Evolutionary conservation across 2,329 filamentous ascomycete genomes (phyloP).

Genomic region (Xylaria sp.): DNA sequence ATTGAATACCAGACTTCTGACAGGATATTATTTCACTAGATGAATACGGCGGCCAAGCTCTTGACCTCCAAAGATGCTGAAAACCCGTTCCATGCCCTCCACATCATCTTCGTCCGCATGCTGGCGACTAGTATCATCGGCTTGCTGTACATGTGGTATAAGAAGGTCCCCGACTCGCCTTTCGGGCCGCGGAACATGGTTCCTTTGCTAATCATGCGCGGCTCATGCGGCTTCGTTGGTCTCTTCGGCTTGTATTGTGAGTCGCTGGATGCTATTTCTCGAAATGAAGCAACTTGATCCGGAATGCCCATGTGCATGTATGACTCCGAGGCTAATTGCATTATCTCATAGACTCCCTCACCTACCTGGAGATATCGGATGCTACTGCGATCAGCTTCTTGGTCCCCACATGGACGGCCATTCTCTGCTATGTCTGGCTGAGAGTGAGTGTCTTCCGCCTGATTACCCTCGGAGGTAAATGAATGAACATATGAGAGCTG

Average conservation of each 20-base stretch:
- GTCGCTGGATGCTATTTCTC: not conserved
- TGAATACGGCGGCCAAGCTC: slow-evolving; percentile 38
- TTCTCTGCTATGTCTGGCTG: slow-evolving; percentile 57
- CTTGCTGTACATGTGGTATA: slow-evolving; percentile 38
- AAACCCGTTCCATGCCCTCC: slow-evolving; percentile 37
- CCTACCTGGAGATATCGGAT: slow-evolving; percentile 71
- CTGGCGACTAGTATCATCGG: slow-evolving; percentile 35
- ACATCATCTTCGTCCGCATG: slow-evolving; percentile 42
- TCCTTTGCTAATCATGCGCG: slow-evolving; percentile 57
- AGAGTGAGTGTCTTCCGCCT: slow-evolving; percentile 20
- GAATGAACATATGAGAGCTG: not conserved
- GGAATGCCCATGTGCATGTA: too few relatives aligned
- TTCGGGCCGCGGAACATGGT: slow-evolving; percentile 60
- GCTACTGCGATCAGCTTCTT: slow-evolving; percentile 77
- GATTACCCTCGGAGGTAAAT: not conserved
- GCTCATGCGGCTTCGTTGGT: slow-evolving; percentile 58
- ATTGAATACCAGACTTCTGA: not conserved
- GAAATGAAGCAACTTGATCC: not conserved
- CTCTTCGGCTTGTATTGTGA: slow-evolving; percentile 54
- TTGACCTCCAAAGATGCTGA: slow-evolving; percentile 29
- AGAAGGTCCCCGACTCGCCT: slow-evolving; percentile 55
- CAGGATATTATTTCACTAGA: slow-evolving; percentile 26
- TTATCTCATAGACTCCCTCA: slow-evolving; percentile 37
- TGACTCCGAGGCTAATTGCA: not conserved
- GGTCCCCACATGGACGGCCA: slow-evolving; percentile 61